Conservation (phyloP, 1,284 basidiomycete genomes). For the Apiotrichum montevideense region DNA sequence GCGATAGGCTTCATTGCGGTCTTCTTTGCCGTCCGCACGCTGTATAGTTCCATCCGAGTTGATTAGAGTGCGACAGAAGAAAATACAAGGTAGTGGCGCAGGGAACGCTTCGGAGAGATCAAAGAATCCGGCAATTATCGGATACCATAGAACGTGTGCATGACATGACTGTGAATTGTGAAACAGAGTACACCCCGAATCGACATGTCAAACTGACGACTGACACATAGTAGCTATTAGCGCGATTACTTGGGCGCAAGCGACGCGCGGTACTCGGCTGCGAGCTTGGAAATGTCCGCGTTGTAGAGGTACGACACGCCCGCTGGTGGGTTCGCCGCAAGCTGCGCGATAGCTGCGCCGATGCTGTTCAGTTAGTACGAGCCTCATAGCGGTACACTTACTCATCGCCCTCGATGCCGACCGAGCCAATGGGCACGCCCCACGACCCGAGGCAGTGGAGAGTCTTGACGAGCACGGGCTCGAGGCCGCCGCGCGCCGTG, state of each 20-base stretch:
- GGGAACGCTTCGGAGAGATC: neutral
- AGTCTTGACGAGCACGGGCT: constrained; percentile 13
- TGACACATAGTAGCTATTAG: no score
- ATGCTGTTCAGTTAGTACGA: constrained; percentile 18
- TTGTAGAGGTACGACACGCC: constrained; percentile 22
- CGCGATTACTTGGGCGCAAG: neutral
- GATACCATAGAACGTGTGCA: neutral
- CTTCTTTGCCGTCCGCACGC: constrained; percentile 73
- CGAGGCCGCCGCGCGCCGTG: constrained; percentile 14
- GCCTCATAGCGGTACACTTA: constrained; percentile 13
- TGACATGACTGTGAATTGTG: no score
- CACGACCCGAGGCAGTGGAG: constrained; percentile 18
- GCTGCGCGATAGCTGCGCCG: constrained; percentile 37
- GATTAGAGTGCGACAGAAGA: constrained; percentile 31
- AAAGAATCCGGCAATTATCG: neutral
- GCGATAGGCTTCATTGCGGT: constrained; percentile 77
- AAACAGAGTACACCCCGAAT: no score
- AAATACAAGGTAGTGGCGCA: no score
- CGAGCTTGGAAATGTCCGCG: constrained; percentile 26
- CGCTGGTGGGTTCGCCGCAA: constrained; percentile 26
- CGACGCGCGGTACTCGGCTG: constrained; percentile 21
- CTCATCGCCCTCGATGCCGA: constrained; percentile 28
- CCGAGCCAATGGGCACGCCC: constrained; percentile 18
- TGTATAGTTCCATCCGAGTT: constrained; percentile 62
- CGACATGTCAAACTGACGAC: neutral